A percentile compares a stretch with the other conserved stretches of the same genome.
Evolutionary conservation across 1,284 basidiomycete genomes (phyloP).

Genomic region (Coniophora puteana): DNA sequence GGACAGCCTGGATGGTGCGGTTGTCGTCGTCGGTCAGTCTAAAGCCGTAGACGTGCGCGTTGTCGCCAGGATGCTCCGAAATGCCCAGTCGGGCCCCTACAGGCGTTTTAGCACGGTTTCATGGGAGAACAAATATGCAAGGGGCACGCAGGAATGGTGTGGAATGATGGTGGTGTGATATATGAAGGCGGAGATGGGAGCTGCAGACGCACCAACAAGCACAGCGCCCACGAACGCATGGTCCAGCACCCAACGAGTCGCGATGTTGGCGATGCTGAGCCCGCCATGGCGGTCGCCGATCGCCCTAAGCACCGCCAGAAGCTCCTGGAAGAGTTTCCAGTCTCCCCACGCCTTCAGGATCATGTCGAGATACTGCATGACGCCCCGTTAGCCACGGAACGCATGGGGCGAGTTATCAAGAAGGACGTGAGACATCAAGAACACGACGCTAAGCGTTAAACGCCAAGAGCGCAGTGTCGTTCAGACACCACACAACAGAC

Average conservation of each 20-base stretch:
- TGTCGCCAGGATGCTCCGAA: constrained; percentile 72
- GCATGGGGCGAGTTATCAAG: constrained; percentile 4
- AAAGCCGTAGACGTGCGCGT: constrained; percentile 59
- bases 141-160: not conserved
- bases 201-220: constrained; percentile 62
- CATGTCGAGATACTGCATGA: constrained; percentile 73
- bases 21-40: constrained; percentile 53
- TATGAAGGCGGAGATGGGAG: not conserved
- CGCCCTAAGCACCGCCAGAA: constrained; percentile 53
- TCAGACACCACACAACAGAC: not conserved
- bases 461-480: no score
- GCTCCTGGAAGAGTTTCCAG: constrained; percentile 70
- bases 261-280: constrained; percentile 73
- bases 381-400: not conserved
- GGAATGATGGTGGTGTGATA: no score
- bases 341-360: constrained; percentile 75
- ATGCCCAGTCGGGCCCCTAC: constrained; percentile 71
- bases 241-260: constrained; percentile 79
- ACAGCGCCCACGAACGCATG: constrained; percentile 75
- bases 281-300: constrained; percentile 66
- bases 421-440: not conserved
- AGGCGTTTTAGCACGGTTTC: not conserved
- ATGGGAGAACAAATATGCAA: constrained; percentile 5
- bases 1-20: constrained; percentile 55
- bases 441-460: no score